These are phyloP conservation scores for Piloderma croceum DNA, from an alignment of 768 basidiomycete species.

Conservation along the genomic window DNA sequence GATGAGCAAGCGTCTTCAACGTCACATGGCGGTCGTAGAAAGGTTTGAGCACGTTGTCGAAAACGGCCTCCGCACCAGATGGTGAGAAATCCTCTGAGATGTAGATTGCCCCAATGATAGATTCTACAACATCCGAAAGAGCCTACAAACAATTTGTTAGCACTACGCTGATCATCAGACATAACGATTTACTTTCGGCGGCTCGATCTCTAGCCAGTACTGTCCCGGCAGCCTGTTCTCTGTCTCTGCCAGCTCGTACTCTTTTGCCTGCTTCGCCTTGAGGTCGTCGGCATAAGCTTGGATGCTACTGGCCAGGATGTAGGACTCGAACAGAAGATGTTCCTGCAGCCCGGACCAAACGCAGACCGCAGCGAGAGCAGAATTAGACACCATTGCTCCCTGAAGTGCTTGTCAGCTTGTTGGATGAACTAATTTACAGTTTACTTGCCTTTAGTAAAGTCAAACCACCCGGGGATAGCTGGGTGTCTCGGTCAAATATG, in stretches of 20 bases:
- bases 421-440: not conserved
- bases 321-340: conserved; percentile 54
- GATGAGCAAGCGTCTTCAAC: conserved; percentile 64
- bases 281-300: conserved; percentile 48
- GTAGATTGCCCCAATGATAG: conserved; percentile 73
- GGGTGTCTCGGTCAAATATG: conserved; percentile 58
- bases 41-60: conserved; percentile 62
- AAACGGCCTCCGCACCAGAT: conserved; percentile 57
- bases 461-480: conserved; percentile 69
- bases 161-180: conserved; percentile 1
- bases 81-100: conserved; percentile 68
- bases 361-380: conserved; percentile 69
- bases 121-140: conserved; percentile 76
- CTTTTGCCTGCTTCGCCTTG: conserved; percentile 28
- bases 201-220: conserved; percentile 72
- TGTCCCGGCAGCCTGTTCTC: conserved; percentile 57
- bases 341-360: conserved; percentile 62
- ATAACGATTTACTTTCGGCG: conserved; percentile 65
- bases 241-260: conserved; percentile 33
- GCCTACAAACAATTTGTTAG: conserved; percentile 37
- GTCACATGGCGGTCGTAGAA: conserved; percentile 77
- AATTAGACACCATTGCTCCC: conserved; percentile 85
- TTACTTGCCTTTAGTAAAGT: conserved; percentile 64
- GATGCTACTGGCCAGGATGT: conserved; percentile 45
- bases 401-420: conserved; percentile 21